Percentiles rank a stretch among this genome's conserved stretches.
phyloP scores from a whole-genome alignment of 2,329 filamentous ascomycete genomes.

The Chrysoporthe cubensis region DNA sequence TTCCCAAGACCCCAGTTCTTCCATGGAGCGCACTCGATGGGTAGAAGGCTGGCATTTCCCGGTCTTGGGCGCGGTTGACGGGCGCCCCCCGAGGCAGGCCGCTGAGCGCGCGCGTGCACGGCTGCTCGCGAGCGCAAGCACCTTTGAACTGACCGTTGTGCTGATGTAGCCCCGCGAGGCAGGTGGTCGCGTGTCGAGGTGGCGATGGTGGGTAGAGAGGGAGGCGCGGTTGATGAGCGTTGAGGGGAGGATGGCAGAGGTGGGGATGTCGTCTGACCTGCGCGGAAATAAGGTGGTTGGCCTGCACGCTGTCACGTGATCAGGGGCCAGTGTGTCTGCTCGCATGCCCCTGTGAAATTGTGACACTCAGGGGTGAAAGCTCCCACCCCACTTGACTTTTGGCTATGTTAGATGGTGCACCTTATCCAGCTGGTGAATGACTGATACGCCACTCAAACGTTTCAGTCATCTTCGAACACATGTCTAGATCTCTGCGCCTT shows the following conservation, averaged over 20 bases:
- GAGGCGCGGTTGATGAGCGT: background rate
- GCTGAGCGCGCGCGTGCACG: slow-evolving; percentile 16
- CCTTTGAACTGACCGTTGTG: slow-evolving; percentile 26
- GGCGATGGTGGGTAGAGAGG: background rate
- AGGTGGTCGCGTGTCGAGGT: background rate
- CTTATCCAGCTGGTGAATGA: too few species aligned
- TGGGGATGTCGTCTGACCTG: background rate
- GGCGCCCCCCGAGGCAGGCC: slow-evolving; percentile 8
- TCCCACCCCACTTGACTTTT: too few species aligned
- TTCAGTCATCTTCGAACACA: too few species aligned
- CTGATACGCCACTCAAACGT: too few species aligned
- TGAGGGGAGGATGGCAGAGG: background rate
- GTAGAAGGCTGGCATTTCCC: slow-evolving; percentile 25
- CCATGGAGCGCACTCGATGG: slow-evolving; percentile 14
- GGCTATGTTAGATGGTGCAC: too few species aligned
- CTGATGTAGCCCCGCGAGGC: background rate
- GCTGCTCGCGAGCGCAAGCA: slow-evolving; percentile 22
- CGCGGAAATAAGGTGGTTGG: slow-evolving; percentile 1
- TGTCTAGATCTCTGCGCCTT: too few species aligned
- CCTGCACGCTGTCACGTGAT: background rate
- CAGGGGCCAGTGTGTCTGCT: background rate
- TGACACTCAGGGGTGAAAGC: too few species aligned
- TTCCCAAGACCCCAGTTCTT: slow-evolving; percentile 25
- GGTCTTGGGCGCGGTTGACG: slow-evolving; percentile 26
- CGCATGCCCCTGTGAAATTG: too few species aligned